Conservation (phyloP, 148 eudicot species). For the Simmondsia chinensis region DNA sequence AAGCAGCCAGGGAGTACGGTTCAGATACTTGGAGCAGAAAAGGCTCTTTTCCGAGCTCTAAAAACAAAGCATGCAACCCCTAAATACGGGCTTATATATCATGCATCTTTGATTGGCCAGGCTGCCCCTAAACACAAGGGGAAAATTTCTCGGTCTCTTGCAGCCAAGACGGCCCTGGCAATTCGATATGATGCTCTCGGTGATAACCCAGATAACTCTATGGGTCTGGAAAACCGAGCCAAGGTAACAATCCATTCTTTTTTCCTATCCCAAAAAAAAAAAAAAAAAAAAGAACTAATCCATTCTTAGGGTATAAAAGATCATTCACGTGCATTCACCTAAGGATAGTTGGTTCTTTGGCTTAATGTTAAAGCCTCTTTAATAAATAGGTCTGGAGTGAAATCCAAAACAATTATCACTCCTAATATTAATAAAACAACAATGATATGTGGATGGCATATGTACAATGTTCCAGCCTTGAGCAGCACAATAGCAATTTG, state of each 20-base stretch:
- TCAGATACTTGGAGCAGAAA: constrained; percentile 96
- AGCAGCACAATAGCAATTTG: too few relatives aligned
- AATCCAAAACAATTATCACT: too few relatives aligned
- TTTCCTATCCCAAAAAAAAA: too few relatives aligned
- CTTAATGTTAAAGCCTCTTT: too few relatives aligned
- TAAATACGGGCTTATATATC: constrained; percentile 89
- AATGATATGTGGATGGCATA: too few relatives aligned
- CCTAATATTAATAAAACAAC: too few relatives aligned
- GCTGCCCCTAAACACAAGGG: constrained; percentile 97
- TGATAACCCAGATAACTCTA: constrained; percentile 67
- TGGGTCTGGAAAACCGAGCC: constrained; percentile 77
- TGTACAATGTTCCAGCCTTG: too few relatives aligned
- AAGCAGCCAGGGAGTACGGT: constrained; percentile 99
- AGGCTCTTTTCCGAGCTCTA: constrained; percentile 91
- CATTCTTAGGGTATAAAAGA: too few relatives aligned
- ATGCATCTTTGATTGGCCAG: constrained; percentile 91
- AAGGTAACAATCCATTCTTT: constrained; percentile 69
- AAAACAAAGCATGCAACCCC: constrained; percentile 98
- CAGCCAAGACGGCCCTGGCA: constrained; percentile 83
- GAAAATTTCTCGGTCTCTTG: constrained; percentile 86
- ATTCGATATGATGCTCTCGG: constrained; percentile 91
- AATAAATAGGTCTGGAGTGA: too few relatives aligned
- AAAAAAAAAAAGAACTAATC: too few relatives aligned
- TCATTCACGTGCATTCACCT: too few relatives aligned
- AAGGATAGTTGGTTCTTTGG: too few relatives aligned